Evolutionary conservation across 495 filamentous ascomycete species (phyloP), one percentile per base, ranked within the genome.

Genomic region (Lentithecium fluviatile): DNA sequence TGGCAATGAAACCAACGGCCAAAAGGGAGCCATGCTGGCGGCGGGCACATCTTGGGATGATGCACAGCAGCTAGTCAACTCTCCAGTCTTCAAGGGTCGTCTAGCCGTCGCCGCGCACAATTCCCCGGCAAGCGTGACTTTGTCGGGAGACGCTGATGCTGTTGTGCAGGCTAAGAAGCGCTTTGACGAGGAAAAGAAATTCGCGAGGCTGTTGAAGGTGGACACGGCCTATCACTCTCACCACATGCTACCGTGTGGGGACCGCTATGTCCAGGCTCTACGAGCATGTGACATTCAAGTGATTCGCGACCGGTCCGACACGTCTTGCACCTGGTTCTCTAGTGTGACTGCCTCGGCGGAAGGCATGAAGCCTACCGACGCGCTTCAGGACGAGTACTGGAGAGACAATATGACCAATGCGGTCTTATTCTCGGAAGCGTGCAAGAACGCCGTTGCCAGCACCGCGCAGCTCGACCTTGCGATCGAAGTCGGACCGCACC

Each of bases 401-500:
- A 15, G 20, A 1, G 40, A 45, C 45, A 66, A 66, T 29, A 61
- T 66, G 63, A 40, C 32, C 11, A 46, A 37, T 10, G 15, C 50
- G 15, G 63, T 87, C 6, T 67, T 80, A 11, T 86, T 86, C 60
- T 69, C 69, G n/a, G 72, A 84, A 26, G 84, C 83, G 15, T n/a
- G n/a, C n/a, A 50, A 84, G 2, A 64, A 36, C 12, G 48, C 37
- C 1, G 42, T 53, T 12, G 26, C 58, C 15, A 17, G 43, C 1
- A 45, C 29, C 25, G 46, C 6, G 3, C 12, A 47, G 13, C 7
- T 40, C 20, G 23, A 42, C 23, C 24, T 63, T 13, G 46, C 71
- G 10, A 52, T 77, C 11, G 75, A 77, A 56, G 52, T 75, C 21
- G 75, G 75, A 2, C 75, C 72, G 1, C 63, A 67, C 57, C 38